Base-by-base conservation (phyloP, 805 yeast species). In the Candida ipomoeae region DNA sequence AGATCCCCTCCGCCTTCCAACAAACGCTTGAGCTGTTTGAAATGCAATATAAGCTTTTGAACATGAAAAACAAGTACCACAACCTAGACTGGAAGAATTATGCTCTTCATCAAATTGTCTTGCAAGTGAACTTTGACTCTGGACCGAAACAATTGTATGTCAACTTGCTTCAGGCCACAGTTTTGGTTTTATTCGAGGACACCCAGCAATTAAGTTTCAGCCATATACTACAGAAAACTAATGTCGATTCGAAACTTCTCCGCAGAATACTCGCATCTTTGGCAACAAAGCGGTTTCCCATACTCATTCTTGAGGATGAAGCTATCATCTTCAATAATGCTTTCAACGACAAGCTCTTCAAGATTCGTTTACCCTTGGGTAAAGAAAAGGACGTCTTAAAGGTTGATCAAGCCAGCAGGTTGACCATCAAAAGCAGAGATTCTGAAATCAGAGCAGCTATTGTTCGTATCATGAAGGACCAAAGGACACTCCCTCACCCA, bases 111-210 rank as follows among this genome's bases (percentile, higher is more conserved):
- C 75, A 74, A 51, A 51, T 77, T 17, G 55, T 60, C 0, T 62
- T 78, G 14, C 51, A 55, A 13, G 67, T 67, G 2, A 51, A 59
- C 18, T 75, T 76, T 53, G 60, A 60, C 14, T 52, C 53, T 11
- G 71, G 67, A 0, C 42, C 57, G 7, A 69, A 68, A 45, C 74
- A 70, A 23, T 58, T 74, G 32, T 52, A 51, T 2, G 68, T 77
- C 17, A 74, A 77, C 37, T 55, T 77, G n/a, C 67, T 71, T 42
- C 80, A 77, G 55, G 79, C 79, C 0, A 60, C 69, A 1, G 65
- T 77, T 0, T 53, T 78, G 3, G 49, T 70, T 13, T 58, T 70
- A 14, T 78, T 75, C 53, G 71, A 73, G 40, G 63, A 69, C 0
- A 13, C 36, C 1, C 66, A 67, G 10, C 8, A 13, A 1, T 55